These are phyloP conservation scores for Lactifluus subvellereus DNA, from an alignment of 768 basidiomycete species.

Conservation along the genomic window DNA sequence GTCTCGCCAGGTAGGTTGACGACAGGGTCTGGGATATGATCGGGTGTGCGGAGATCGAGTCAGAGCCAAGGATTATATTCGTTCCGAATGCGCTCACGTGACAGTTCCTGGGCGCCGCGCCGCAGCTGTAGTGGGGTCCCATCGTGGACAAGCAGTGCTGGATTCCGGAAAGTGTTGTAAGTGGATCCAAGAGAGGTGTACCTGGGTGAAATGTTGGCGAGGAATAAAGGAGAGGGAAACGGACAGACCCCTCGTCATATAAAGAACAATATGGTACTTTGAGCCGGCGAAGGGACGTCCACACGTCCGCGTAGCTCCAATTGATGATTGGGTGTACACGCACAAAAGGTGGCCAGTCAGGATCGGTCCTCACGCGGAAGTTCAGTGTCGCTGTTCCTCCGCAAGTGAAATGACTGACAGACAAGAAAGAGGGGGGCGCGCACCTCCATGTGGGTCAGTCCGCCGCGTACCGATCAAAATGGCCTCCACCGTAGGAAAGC, in stretches of 20 bases:
- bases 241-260: slow-evolving; percentile 79
- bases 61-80: slow-evolving; percentile 1
- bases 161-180: slow-evolving; percentile 91
- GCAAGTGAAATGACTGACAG: background rate
- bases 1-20: background rate
- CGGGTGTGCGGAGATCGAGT: background rate
- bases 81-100: background rate
- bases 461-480: slow-evolving; percentile 87
- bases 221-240: background rate
- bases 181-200: slow-evolving; percentile 97
- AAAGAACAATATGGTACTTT: slow-evolving; percentile 81
- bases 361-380: slow-evolving; percentile 74
- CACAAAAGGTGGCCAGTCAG: slow-evolving; percentile 84
- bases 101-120: slow-evolving; percentile 24
- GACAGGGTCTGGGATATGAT: background rate
- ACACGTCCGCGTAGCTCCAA: slow-evolving; percentile 88
- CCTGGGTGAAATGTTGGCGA: slow-evolving; percentile 36
- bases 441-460: slow-evolving; percentile 92
- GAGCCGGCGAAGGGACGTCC: slow-evolving; percentile 73
- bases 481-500: slow-evolving; percentile 62
- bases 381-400: slow-evolving; percentile 54
- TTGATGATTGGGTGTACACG: slow-evolving; percentile 94
- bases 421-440: slow-evolving; percentile 28
- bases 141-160: slow-evolving; percentile 49
- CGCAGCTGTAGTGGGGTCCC: slow-evolving; percentile 16